Conservation (phyloP, 2,329 filamentous ascomycete species). For the Grosmannia serpens region DNA sequence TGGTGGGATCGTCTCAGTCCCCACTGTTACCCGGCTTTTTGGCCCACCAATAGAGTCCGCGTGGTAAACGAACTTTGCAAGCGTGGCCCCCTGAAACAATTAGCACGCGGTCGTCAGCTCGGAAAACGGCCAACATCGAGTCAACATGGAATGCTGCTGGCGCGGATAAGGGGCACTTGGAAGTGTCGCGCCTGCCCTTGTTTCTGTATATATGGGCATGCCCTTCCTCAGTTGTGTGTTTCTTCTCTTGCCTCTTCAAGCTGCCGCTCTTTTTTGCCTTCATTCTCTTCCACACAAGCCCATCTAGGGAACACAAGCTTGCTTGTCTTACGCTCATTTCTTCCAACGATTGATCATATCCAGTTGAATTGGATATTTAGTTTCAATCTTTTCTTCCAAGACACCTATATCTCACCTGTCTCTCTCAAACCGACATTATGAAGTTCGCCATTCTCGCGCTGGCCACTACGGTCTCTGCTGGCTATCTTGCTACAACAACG, state of each 20-base stretch:
- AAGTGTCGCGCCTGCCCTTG: background rate
- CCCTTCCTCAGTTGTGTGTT: background rate
- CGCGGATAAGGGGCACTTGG: background rate
- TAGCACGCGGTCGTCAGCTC: background rate
- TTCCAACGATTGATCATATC: background rate
- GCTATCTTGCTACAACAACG: slow-evolving; percentile 3
- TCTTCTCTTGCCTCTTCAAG: background rate
- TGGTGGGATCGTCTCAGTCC: background rate
- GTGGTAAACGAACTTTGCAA: background rate
- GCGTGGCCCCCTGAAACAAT: background rate
- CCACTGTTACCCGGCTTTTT: background rate
- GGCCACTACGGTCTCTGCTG: slow-evolving; percentile 1
- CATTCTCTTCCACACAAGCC: background rate
- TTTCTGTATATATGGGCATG: background rate
- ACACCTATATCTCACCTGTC: background rate
- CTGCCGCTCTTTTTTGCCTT: background rate
- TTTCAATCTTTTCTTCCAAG: background rate
- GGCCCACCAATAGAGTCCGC: background rate
- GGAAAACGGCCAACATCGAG: background rate
- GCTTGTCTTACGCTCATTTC: background rate
- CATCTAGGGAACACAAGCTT: background rate
- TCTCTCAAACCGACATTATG: background rate
- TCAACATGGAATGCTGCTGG: background rate
- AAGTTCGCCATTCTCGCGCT: slow-evolving; percentile 1
- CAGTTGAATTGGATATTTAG: background rate